Evolutionary conservation across 495 filamentous ascomycete species (phyloP).

Genomic region (Melanomma pulvis-pyrius): DNA sequence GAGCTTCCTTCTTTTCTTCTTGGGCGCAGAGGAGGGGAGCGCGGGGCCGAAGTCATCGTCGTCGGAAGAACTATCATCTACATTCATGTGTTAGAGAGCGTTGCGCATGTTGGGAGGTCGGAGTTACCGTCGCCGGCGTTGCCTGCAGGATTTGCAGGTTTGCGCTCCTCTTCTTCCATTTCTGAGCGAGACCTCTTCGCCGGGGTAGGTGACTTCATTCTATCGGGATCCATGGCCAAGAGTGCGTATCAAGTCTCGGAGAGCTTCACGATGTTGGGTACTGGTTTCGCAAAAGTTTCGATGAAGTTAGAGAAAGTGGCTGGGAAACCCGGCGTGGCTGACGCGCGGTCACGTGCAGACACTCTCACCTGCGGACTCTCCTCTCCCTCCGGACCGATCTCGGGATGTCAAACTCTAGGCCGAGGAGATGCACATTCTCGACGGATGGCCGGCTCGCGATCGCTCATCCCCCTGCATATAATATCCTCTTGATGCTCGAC

Average conservation of each 20-base stretch:
- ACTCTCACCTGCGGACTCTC: background rate
- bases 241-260: background rate
- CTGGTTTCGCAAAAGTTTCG: background rate
- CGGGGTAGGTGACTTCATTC: slow-evolving; percentile 5
- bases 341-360: background rate
- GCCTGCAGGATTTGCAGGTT: slow-evolving; percentile 6
- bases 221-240: slow-evolving; percentile 3
- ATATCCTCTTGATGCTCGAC: background rate
- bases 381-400: background rate
- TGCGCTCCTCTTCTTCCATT: slow-evolving; percentile 33
- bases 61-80: slow-evolving; percentile 63
- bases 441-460: background rate
- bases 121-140: slow-evolving; percentile 25
- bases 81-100: slow-evolving; percentile 2
- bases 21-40: slow-evolving; percentile 71
- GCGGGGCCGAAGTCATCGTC: slow-evolving; percentile 95
- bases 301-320: background rate
- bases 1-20: slow-evolving; percentile 86
- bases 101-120: background rate
- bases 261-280: background rate
- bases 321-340: background rate
- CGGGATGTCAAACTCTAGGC: background rate
- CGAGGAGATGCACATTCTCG: slow-evolving; percentile 9
- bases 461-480: background rate
- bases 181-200: slow-evolving; percentile 31